A percentile compares a stretch with the other conserved stretches of the same genome.
phyloP scores from a whole-genome alignment of 768 basidiomycete genomes.

The Leccinum imitatum region DNA sequence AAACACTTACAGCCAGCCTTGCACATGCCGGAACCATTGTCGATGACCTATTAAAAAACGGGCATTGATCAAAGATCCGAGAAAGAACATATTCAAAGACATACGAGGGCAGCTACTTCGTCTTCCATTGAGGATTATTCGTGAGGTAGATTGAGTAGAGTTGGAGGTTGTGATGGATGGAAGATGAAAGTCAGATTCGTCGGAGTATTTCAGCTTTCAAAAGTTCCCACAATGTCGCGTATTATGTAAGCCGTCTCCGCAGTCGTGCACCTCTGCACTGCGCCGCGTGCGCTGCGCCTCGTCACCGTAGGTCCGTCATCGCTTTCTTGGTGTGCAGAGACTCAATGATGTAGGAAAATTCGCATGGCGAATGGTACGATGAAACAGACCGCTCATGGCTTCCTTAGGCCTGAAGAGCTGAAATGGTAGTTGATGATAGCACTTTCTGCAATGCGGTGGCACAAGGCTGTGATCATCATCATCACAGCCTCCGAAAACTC shows the following conservation, averaged over 20 bases:
- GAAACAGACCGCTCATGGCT: too few relatives aligned
- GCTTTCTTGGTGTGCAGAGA: too few relatives aligned
- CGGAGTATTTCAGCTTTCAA: slow-evolving; percentile 29
- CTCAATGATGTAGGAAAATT: too few relatives aligned
- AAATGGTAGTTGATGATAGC: too few relatives aligned
- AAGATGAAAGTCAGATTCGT: slow-evolving; percentile 22
- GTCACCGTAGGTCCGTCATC: too few relatives aligned
- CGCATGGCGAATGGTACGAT: too few relatives aligned
- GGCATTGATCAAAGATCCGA: slow-evolving; percentile 5
- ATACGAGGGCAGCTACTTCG: slow-evolving; percentile 59
- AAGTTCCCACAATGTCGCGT: slow-evolving; percentile 12
- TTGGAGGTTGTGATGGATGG: slow-evolving; percentile 16
- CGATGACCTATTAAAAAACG: slow-evolving; percentile 61
- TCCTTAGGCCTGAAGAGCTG: too few relatives aligned
- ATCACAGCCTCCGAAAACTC: not conserved
- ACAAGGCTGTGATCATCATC: not conserved
- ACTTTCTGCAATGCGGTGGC: too few relatives aligned
- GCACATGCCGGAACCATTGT: slow-evolving; percentile 99
- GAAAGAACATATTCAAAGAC: not conserved
- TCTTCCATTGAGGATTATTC: slow-evolving; percentile 52
- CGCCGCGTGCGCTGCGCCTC: too few relatives aligned
- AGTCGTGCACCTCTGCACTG: not conserved
- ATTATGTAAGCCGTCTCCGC: not conserved
- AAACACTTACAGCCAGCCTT: slow-evolving; percentile 91
- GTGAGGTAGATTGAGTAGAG: slow-evolving; percentile 24